A percentile compares a stretch with the other conserved stretches of the same genome.
These are phyloP conservation scores for Talaromyces proteolyticus DNA, from an alignment of 495 filamentous ascomycete species.

Conservation along the genomic window DNA sequence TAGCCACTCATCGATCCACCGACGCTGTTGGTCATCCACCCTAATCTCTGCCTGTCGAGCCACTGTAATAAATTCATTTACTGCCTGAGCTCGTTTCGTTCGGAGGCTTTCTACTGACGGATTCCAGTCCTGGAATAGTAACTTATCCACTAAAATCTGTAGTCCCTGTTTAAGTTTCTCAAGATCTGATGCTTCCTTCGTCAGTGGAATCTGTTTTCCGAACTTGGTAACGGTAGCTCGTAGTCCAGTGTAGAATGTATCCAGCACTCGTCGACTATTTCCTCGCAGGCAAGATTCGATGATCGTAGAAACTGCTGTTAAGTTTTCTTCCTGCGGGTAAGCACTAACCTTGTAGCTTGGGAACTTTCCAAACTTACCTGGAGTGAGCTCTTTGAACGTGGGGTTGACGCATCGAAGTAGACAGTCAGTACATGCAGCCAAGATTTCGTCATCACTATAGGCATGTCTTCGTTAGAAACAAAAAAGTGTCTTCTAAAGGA, in stretches of 20 bases:
- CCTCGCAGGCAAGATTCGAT: slow-evolving; percentile 26
- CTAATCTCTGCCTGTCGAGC: slow-evolving; percentile 19
- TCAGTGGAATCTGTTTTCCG: slow-evolving; percentile 17
- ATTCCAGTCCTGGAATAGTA: slow-evolving; percentile 29
- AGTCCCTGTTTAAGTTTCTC: slow-evolving; percentile 19
- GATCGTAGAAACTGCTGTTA: slow-evolving; percentile 23
- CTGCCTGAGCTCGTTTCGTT: slow-evolving; percentile 32
- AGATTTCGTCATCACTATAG: slow-evolving; percentile 26
- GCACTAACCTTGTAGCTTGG: no score
- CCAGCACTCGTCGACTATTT: slow-evolving; percentile 34
- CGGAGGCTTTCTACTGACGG: slow-evolving; percentile 34
- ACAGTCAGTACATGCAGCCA: slow-evolving; percentile 41
- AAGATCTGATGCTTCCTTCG: slow-evolving; percentile 14
- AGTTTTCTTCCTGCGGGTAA: slow-evolving; percentile 20
- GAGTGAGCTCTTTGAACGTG: slow-evolving; percentile 13
- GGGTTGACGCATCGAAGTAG: slow-evolving; percentile 41
- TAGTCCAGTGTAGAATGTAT: slow-evolving; percentile 37
- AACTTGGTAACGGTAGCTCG: slow-evolving; percentile 32
- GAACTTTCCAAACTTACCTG: slow-evolving; percentile 22
- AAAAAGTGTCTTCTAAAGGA: no score
- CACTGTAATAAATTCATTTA: slow-evolving; percentile 28
- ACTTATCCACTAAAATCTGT: slow-evolving; percentile 19
- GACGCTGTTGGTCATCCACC: slow-evolving; percentile 12
- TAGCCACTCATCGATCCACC: slow-evolving; percentile 22
- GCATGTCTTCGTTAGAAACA: not conserved